Evolutionary conservation across 2,329 filamentous ascomycete species (phyloP).

Genomic region (Claviceps lovelessii): DNA sequence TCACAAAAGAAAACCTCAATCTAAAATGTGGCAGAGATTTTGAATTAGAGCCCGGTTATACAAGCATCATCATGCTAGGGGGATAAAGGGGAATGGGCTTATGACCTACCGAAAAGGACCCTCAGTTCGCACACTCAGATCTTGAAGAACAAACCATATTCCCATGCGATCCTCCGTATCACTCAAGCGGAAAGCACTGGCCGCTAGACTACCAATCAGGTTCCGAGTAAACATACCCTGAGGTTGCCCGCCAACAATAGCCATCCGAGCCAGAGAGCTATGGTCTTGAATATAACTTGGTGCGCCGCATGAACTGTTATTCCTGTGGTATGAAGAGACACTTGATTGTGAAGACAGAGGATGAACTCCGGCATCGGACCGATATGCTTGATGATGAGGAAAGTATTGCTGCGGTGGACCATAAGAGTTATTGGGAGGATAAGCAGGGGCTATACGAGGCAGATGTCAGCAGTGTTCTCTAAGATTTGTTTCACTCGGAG

Average conservation of each 20-base stretch:
- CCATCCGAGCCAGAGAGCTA: slow-evolving; percentile 18
- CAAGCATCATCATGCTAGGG: background rate
- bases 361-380: slow-evolving; percentile 13
- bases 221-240: slow-evolving; percentile 89
- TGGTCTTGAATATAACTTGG: slow-evolving; percentile 18
- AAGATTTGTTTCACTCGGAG: background rate
- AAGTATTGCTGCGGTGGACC: slow-evolving; percentile 24
- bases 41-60: slow-evolving; percentile 7
- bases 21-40: slow-evolving; percentile 19
- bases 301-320: slow-evolving; percentile 11
- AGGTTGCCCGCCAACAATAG: slow-evolving; percentile 33
- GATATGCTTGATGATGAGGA: slow-evolving; percentile 19
- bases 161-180: slow-evolving; percentile 70
- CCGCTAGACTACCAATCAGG: slow-evolving; percentile 79
- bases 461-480: background rate
- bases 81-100: background rate
- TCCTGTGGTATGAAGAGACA: slow-evolving; percentile 15
- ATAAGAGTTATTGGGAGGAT: slow-evolving; percentile 19
- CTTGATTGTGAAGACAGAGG: slow-evolving; percentile 15
- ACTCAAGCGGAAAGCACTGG: slow-evolving; percentile 71
- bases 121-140: slow-evolving; percentile 86
- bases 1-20: slow-evolving; percentile 62
- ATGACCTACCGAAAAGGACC: slow-evolving; percentile 64
- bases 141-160: slow-evolving; percentile 94
- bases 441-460: slow-evolving; percentile 11